Evolutionary conservation across 768 basidiomycete species (phyloP), one percentile per base, ranked within the genome.

Genomic region (Amyloporia xantha): DNA sequence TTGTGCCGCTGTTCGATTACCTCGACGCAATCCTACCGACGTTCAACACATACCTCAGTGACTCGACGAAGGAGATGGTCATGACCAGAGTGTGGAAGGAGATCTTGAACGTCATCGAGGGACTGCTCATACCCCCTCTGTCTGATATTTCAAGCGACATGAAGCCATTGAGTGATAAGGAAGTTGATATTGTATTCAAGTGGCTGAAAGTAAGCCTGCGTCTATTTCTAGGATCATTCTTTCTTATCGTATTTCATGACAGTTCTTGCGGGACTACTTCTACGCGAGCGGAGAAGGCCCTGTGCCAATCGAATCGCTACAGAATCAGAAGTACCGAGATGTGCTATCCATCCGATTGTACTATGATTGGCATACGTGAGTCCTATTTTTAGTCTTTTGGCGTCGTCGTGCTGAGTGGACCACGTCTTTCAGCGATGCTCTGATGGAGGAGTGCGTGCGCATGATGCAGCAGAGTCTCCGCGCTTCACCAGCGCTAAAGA

Each of bases 111-210:
- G 78, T 91, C 15, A 77, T 98, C 48, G 96, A 97, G 62, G 84
- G 81, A 9, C 68, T 98, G 56, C 77, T 98, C 52, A 84, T 98
- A 13, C 96, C 96, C 3, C 89, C 94, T 2, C 66, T 99, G 48
- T 89, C 86, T 4, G 91, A 95, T 52, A 69, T 78, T 15, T 73
- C 84, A 9, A 91, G 91, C 38, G 88, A 92, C 47, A 86, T 98
- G 91, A 86, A 89, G 57, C 86, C 93, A 1, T 65, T 99, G 62
- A 84, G 77, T 23, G 96, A 98, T 60, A 94, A 95, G 68, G 96
- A 97, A 69, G 88, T 98, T 30, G 96, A 98, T 63, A 86, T 97
- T 51, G 95, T 94, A n/a, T 91, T 97, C 72, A 95, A 93, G 64
- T 97, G 96, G 91, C 65, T 98, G 47, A 94, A 93, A 82, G 93